phyloP scores from a whole-genome alignment of 225 moss, liverwort and hornwort genomes.

The Physcomitrium patens region DNA sequence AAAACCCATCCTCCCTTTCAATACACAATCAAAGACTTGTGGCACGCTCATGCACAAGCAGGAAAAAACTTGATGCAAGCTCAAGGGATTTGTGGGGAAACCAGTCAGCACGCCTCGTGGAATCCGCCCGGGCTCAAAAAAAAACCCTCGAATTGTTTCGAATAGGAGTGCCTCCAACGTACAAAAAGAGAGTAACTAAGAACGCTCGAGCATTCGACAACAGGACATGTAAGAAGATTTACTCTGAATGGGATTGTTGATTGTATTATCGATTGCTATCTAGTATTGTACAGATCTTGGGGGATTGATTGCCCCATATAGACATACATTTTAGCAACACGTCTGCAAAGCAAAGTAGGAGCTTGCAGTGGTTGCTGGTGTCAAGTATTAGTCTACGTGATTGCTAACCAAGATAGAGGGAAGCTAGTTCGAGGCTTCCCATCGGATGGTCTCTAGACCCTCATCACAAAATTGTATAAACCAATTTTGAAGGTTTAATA shows the following conservation, averaged over 20 bases:
- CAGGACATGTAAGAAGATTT: no score
- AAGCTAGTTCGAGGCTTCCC: not conserved
- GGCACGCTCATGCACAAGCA: no score
- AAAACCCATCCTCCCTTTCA: no score
- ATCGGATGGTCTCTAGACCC: not conserved
- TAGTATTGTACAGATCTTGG: slow-evolving; percentile 37
- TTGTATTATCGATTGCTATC: slow-evolving; percentile 8
- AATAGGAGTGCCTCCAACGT: no score
- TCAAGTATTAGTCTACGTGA: slow-evolving; percentile 12
- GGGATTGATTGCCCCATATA: slow-evolving; percentile 9
- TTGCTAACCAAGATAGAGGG: not conserved
- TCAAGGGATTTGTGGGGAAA: no score
- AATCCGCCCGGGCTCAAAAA: no score
- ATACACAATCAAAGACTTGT: no score
- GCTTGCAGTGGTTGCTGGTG: not conserved
- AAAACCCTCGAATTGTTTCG: no score
- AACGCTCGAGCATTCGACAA: no score
- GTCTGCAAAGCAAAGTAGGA: not conserved
- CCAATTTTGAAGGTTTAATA: not conserved
- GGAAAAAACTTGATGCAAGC: no score
- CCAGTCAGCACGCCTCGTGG: no score
- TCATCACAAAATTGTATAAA: slow-evolving; percentile 32
- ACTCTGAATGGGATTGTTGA: not conserved
- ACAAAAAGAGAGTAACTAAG: no score
- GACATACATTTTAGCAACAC: not conserved